Conservation (phyloP, 371 early-diverging fungal species). For the Mortierella sp. region DNA sequence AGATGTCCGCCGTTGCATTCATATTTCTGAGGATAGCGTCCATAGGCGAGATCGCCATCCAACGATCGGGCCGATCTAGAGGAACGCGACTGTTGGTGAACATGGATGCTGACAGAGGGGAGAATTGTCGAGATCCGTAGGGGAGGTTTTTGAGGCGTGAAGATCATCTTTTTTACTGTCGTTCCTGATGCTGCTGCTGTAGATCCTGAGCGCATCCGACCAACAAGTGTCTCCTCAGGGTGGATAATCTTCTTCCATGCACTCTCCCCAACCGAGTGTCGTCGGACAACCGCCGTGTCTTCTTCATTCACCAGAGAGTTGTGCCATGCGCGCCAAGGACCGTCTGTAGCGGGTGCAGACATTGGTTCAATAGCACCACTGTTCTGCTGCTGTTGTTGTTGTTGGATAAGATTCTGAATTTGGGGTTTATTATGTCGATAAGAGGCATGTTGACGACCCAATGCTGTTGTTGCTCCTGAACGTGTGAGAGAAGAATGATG, state of each 20-base stretch:
- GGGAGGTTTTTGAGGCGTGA: not conserved
- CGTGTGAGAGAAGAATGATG: not conserved
- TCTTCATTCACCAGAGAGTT: not conserved
- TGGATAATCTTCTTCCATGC: constrained; percentile 5
- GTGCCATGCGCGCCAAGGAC: not conserved
- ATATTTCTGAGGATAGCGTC: not conserved
- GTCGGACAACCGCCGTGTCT: not conserved
- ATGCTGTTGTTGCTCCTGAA: not conserved
- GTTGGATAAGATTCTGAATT: too few species aligned
- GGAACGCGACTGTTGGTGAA: not conserved
- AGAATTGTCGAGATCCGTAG: not conserved
- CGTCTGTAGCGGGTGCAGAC: not conserved
- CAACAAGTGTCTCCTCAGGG: not conserved
- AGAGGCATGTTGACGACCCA: not conserved
- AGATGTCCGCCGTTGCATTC: not conserved
- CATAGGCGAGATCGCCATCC: not conserved
- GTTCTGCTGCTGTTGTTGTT: not conserved
- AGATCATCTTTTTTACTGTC: not conserved
- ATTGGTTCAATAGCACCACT: not conserved
- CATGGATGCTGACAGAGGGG: not conserved
- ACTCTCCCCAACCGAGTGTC: constrained; percentile 9
- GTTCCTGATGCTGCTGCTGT: not conserved
- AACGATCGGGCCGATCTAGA: not conserved
- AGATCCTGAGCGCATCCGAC: constrained; percentile 17
- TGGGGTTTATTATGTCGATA: not conserved